These are phyloP conservation scores for Aspergillus indologenus DNA, from an alignment of 495 filamentous ascomycete genomes.

Conservation along the genomic window DNA sequence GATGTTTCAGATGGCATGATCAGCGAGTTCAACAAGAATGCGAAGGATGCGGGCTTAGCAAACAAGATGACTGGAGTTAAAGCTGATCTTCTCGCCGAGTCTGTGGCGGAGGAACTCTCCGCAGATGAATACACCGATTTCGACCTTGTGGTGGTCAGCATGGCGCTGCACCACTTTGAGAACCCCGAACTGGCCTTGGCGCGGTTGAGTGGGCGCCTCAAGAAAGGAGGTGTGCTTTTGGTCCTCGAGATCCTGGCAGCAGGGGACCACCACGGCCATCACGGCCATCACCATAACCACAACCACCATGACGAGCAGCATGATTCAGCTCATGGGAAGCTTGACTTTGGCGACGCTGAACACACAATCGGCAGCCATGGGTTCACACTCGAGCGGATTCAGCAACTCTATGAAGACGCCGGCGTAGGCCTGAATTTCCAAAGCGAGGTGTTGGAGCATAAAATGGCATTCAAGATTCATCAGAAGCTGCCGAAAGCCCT, in stretches of 20 bases:
- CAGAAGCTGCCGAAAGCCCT: conserved; percentile 28
- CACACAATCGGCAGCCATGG: conserved; percentile 56
- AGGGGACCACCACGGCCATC: conserved; percentile 23
- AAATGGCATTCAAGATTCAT: conserved; percentile 29
- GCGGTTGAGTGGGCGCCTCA: conserved; percentile 56
- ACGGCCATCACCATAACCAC: conserved; percentile 18
- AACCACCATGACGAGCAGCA: conserved; percentile 22
- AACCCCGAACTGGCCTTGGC: conserved; percentile 53
- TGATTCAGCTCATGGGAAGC: conserved; percentile 13
- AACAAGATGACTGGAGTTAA: conserved; percentile 55
- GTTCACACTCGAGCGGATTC: conserved; percentile 51
- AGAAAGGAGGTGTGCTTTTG: conserved; percentile 59
- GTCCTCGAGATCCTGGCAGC: conserved; percentile 61
- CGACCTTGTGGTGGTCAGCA: conserved; percentile 61
- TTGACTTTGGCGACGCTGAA: conserved; percentile 30
- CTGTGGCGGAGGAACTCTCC: conserved; percentile 37
- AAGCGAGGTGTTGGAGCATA: conserved; percentile 31
- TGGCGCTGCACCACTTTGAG: conserved; percentile 72
- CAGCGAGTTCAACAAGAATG: conserved; percentile 50
- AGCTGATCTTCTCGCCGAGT: conserved; percentile 53
- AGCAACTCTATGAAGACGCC: conserved; percentile 49
- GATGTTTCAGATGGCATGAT: conserved; percentile 70
- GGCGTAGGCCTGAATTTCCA: conserved; percentile 47
- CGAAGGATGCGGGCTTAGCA: conserved; percentile 36
- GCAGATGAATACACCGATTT: conserved; percentile 54